Evolutionary conservation across 345 rosid species (phyloP), one percentile per base, ranked within the genome.

Genomic region (Raphanus sativus): DNA sequence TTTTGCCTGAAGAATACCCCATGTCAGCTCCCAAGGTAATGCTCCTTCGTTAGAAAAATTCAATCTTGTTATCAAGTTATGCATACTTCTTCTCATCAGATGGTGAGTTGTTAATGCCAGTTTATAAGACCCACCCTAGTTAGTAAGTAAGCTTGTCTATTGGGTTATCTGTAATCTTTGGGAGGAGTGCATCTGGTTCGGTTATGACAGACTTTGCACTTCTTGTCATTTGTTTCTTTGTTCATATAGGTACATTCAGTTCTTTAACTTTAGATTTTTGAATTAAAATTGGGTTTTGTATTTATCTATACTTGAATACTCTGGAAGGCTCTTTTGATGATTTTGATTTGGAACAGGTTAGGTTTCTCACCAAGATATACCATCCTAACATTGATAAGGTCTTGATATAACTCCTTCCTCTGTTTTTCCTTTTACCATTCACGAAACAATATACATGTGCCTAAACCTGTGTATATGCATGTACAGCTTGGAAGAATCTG

Each of bases 361-460:
- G 99, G 67, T 95, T 95, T 82, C 91, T 95, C 76, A 95, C 99
- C 65, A 95, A 95, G 86, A 95, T 95, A 65, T 95, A 95, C 70
- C 99, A 95, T 79, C 99, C 99, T 32, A 95, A 95, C 81, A 95
- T 95, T 12, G 99, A 95, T 74, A 95, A 95, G 98, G 99, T 92
- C 62, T 38, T 66, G 81, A 24, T 70, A 5, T 28, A 64, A 10
- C 52, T 58, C 11, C 34, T 52, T 61, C 67, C 66, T 59, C 42
- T 29, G 15, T n/a, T 26, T 11, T 60, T 26, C 54, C 56, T 2
- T 74, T 13, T 48, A 54, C 29, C 16, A 30, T 65, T 21, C 48
- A 34, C 65, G 33, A 68, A 67, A 25, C 42, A 13, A 64, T 32
- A 69, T 6, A 70, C 40, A 61, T 76, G 0, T 1, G 50, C 64